Evolutionary conservation across 2,329 filamentous ascomycete species (phyloP).

Genomic region (Fonsecaea multimorphosa): DNA sequence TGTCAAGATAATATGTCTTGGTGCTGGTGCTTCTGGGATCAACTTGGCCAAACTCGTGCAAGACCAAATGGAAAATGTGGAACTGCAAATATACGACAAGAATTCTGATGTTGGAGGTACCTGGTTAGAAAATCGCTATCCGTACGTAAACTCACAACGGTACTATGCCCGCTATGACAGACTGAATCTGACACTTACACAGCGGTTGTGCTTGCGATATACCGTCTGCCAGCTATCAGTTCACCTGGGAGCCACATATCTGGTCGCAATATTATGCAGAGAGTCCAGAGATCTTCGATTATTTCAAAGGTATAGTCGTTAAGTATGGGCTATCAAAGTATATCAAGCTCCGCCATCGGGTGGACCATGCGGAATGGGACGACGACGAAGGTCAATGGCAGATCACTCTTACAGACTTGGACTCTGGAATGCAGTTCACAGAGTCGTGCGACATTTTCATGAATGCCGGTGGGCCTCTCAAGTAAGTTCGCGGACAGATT

Average conservation of each 20-base stretch:
- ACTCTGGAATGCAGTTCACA: slow-evolving; percentile 34
- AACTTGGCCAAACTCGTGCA: slow-evolving; percentile 13
- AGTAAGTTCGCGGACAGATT: slow-evolving; percentile 42
- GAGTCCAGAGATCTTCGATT: slow-evolving; percentile 41
- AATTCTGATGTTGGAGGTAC: slow-evolving; percentile 10
- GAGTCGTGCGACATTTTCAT: slow-evolving; percentile 42
- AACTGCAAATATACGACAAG: slow-evolving; percentile 17
- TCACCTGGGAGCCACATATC: slow-evolving; percentile 34
- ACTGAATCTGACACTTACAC: neutral
- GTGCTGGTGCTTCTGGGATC: slow-evolving; percentile 11
- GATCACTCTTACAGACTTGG: slow-evolving; percentile 37
- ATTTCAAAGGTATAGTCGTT: slow-evolving; percentile 39
- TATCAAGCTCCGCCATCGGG: slow-evolving; percentile 40
- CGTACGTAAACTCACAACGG: neutral
- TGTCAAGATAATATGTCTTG: slow-evolving; percentile 4
- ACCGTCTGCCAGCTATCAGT: slow-evolving; percentile 45
- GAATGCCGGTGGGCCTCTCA: slow-evolving; percentile 46
- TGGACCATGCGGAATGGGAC: slow-evolving; percentile 42
- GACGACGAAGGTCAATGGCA: slow-evolving; percentile 41
- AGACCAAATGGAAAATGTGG: slow-evolving; percentile 9
- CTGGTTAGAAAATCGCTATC: slow-evolving; percentile 9
- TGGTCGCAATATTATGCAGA: slow-evolving; percentile 36
- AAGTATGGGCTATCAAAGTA: slow-evolving; percentile 40
- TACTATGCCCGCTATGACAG: neutral
- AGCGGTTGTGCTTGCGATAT: slow-evolving; percentile 54